phyloP scores from a whole-genome alignment of 2,329 filamentous ascomycete genomes.

The Paramyrothecium roridum region DNA sequence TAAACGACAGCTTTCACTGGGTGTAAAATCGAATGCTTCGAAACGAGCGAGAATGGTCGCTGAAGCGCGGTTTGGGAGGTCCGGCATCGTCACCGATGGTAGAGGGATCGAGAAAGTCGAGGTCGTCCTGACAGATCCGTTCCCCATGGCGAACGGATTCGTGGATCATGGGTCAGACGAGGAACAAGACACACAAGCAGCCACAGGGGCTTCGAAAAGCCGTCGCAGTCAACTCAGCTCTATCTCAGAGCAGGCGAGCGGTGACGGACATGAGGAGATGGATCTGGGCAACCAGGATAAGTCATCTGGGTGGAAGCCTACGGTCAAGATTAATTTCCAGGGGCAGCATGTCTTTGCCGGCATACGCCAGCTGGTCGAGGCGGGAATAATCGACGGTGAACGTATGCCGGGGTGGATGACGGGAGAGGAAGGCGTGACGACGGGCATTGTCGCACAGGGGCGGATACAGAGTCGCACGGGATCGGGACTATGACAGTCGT shows the following conservation, averaged over 20 bases:
- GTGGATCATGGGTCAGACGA: constrained; percentile 14
- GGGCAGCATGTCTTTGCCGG: constrained; percentile 80
- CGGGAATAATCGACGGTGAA: constrained; percentile 70
- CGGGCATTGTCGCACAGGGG: constrained; percentile 66
- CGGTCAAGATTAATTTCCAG: constrained; percentile 63
- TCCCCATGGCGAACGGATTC: constrained; percentile 29
- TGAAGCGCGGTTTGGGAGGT: constrained; percentile 66
- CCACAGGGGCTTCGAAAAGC: constrained; percentile 9
- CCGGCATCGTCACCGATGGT: constrained; percentile 52
- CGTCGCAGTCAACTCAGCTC: constrained; percentile 32
- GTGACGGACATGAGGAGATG: constrained; percentile 14
- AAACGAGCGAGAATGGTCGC: constrained; percentile 64
- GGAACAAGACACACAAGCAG: constrained; percentile 17
- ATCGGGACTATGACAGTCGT: constrained; percentile 40
- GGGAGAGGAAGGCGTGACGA: constrained; percentile 77
- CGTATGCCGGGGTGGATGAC: constrained; percentile 90
- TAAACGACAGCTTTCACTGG: constrained; percentile 22
- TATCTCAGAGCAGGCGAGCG: constrained; percentile 24
- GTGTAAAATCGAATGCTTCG: constrained; percentile 26
- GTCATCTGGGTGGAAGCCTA: constrained; percentile 26
- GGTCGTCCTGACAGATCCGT: constrained; percentile 56
- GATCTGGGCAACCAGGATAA: constrained; percentile 18
- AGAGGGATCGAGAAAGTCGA: constrained; percentile 61
- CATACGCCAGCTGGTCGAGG: constrained; percentile 72
- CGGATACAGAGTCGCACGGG: constrained; percentile 59